Conservation (phyloP, 768 basidiomycete genomes). For the Trametes punicea region DNA sequence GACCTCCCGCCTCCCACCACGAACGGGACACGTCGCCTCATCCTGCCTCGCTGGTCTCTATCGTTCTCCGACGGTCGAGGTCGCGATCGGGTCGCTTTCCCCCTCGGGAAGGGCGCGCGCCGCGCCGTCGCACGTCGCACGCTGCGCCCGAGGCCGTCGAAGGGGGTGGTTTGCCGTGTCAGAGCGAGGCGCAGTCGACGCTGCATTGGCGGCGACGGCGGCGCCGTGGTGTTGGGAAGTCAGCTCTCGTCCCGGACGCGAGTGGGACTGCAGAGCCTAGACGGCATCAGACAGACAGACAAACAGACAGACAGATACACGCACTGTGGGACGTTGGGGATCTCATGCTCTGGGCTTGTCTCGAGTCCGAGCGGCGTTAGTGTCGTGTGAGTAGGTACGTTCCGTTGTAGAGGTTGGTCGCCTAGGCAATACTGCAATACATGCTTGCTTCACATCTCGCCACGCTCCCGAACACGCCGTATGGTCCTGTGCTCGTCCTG, state of each 20-base stretch:
- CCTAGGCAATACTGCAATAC: too few relatives aligned
- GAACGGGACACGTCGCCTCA: slow-evolving; percentile 23
- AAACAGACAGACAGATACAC: too few relatives aligned
- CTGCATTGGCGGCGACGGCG: slow-evolving; percentile 14
- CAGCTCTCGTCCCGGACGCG: slow-evolving; percentile 22
- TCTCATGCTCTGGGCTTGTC: too few relatives aligned
- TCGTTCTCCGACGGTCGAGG: slow-evolving; percentile 23
- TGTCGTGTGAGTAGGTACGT: too few relatives aligned
- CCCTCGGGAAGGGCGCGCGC: slow-evolving; percentile 24
- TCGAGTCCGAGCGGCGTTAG: too few relatives aligned
- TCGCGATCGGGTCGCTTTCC: slow-evolving; percentile 28
- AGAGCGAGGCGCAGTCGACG: slow-evolving; percentile 23
- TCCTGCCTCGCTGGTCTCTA: slow-evolving; percentile 29
- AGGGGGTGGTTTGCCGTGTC: slow-evolving; percentile 34
- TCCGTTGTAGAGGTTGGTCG: too few relatives aligned
- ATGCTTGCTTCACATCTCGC: too few relatives aligned
- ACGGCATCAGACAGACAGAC: slow-evolving; percentile 26
- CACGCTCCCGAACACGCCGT: too few relatives aligned
- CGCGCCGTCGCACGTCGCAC: too few relatives aligned
- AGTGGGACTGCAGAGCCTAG: slow-evolving; percentile 28
- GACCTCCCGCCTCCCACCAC: neutral
- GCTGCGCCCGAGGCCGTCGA: slow-evolving; percentile 26
- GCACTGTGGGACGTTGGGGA: too few relatives aligned
- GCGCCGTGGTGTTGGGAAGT: slow-evolving; percentile 24
- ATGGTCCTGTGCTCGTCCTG: too few relatives aligned